These are phyloP conservation scores for Biscutella auriculata DNA, from an alignment of 441 rosid genomes.

Conservation along the genomic window DNA sequence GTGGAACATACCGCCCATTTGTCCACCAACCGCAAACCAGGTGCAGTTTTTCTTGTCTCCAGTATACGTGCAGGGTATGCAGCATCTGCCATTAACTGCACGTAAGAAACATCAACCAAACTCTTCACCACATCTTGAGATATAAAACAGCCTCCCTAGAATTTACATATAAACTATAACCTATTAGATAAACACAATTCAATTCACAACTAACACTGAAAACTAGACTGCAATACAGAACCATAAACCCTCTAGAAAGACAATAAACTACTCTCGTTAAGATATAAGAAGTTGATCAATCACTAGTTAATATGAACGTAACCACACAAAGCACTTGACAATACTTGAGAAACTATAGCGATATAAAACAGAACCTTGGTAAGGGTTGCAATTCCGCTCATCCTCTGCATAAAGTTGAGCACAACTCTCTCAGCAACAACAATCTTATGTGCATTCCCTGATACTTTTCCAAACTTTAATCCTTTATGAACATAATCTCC, in stretches of 20 bases:
- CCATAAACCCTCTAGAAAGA: background rate
- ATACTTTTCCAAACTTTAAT: constrained; percentile 79
- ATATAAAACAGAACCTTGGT: constrained; percentile 46
- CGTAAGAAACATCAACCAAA: constrained; percentile 4
- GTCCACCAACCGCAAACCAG: constrained; percentile 80
- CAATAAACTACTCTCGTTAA: background rate
- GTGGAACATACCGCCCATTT: constrained; percentile 77
- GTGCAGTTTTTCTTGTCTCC: constrained; percentile 94
- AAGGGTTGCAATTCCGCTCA: constrained; percentile 94
- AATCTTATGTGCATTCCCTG: constrained; percentile 73
- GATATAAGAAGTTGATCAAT: too few relatives aligned
- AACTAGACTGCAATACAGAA: too few relatives aligned
- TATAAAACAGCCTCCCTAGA: background rate
- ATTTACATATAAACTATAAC: background rate
- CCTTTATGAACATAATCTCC: constrained; percentile 78
- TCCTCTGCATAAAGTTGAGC: constrained; percentile 90
- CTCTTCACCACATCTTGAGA: background rate
- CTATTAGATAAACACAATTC: background rate
- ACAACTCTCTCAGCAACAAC: constrained; percentile 86
- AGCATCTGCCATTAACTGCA: constrained; percentile 89
- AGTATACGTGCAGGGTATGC: constrained; percentile 74
- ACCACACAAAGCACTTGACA: background rate
- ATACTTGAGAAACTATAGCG: constrained; percentile 5
- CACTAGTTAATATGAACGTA: background rate
- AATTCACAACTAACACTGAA: background rate